Base-by-base conservation (phyloP, 441 rosid genomes). In the Erodium moschatum region DNA sequence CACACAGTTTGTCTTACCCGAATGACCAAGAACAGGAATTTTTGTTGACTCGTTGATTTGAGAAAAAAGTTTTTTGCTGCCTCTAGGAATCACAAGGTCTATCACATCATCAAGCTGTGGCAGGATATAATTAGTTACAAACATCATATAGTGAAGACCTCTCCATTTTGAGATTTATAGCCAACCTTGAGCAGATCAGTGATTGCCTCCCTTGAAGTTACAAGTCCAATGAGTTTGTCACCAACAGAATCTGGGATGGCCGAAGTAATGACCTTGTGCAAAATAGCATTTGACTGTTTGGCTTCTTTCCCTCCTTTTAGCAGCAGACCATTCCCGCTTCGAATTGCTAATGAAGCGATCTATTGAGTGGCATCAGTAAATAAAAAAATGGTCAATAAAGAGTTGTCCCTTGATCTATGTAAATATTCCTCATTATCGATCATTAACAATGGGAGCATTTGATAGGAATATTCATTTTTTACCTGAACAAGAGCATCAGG, bases 291-390 rank as follows among this genome's bases (percentile, higher is more conserved):
- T 52, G 99, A 91, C 29, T 84, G 84, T 83, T 77, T 84, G 70
- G 99, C 97, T 73, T 94, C 99, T 80, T 90, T 94, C 68, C 97
- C 99, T 69, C 97, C 99, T 79, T 94, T 94, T 77, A 94, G 72
- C 50, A 94, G 85, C 68, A 91, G 89, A 64, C 90, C 99, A 74
- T 91, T 94, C 74, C 99, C 99, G 77, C 99, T 89, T 20, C 91
- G 72, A 65, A 81, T 72, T 15, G 84, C 80, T 40, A 81, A 64
- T 52, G 81, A 75, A 40, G 84, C 81, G 61, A 78, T 81, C 84
- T 81, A 62, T 50, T 21, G 38, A 72, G 70, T 58, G 68, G 70
- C 58, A 62, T 20, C 67, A 56, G 18, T n/a, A 48, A 72, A 21
- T 2, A 0, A 69, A 63, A 52, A 40, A 11, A 7, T 35, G 68